Evolutionary conservation across 371 early-diverging fungal species (phyloP), one percentile per base, ranked within the genome.

Genomic region (Lichtheimia corymbifera): DNA sequence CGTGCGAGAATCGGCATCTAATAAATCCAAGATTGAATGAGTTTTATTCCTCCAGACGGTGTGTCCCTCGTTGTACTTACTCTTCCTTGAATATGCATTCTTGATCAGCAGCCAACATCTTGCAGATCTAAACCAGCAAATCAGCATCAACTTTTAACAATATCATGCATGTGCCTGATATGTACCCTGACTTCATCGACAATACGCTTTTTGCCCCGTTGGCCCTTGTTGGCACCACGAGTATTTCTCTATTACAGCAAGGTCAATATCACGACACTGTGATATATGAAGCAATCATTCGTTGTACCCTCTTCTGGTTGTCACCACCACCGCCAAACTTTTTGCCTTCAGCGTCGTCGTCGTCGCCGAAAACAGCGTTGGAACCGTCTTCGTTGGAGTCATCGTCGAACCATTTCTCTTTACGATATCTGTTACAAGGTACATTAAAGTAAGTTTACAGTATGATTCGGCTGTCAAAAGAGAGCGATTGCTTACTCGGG

Each of bases 1-100:
- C 88, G 70, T 93, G 93, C 60, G 79, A 83, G 47, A 76, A 86
- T 60, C 74, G 79, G 71, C 92, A 91, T 7, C 83, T 83, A 65
- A 49, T n/a, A 5, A 30, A 35, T 9, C 52, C 25, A 28, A 22
- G 18, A 50, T 50, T 12, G 12, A 2, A 52, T 28, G 25, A 14
- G n/a, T 25, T 28, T 53, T 27, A 60, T 49, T 12, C 7, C 47
- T 18, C 4, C 1, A 42, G 35, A 45, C 13, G 4, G 45, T 43
- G 25, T 4, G 7, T 28, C 28, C 9, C 1, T 35, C 9, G 9
- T 41, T 30, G 30, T 64, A 35, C 43, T 51, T 77, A 83, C 84
- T 66, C 67, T 45, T 78, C 79, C 7, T 80, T 83, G 59, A 76
- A 71, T 0, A 72, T 50, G 57, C 92, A 91, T 25, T 72, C 76